Evolutionary conservation across 495 filamentous ascomycete genomes (phyloP).

Genomic region (Penicillium diatomitis): DNA sequence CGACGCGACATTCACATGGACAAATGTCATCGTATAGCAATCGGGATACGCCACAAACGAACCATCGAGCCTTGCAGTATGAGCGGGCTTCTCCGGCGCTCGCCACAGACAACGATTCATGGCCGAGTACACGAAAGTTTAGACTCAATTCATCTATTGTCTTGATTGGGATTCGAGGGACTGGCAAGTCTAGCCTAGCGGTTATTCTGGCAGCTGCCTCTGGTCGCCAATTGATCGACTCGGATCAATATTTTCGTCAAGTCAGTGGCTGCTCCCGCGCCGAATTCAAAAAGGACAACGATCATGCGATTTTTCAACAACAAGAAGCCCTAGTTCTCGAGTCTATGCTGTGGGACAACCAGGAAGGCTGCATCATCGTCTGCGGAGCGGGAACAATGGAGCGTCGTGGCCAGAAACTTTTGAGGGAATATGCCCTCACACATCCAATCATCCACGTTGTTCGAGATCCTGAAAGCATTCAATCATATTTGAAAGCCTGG

Average conservation of each 20-base stretch:
- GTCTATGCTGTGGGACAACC: conserved; percentile 51
- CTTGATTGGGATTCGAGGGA: conserved; percentile 64
- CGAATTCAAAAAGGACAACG: conserved; percentile 51
- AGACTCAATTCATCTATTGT: conserved; percentile 59
- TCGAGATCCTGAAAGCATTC: conserved; percentile 56
- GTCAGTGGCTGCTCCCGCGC: conserved; percentile 52
- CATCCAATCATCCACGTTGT: conserved; percentile 69
- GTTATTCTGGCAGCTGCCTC: conserved; percentile 69
- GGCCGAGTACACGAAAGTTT: conserved; percentile 36
- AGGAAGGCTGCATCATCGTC: conserved; percentile 60
- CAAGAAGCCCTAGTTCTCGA: conserved; percentile 56
- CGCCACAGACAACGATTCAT: conserved; percentile 16
- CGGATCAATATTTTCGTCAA: conserved; percentile 62
- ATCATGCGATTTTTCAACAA: conserved; percentile 49
- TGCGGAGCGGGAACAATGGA: conserved; percentile 52
- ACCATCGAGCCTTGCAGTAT: conserved; percentile 22
- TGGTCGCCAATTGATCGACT: conserved; percentile 59
- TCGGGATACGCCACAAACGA: conserved; percentile 10
- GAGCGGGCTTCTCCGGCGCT: conserved; percentile 25
- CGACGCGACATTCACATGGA: conserved; percentile 14
- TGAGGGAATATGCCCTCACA: conserved; percentile 38
- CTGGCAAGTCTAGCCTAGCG: conserved; percentile 67
- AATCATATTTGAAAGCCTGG: conserved; percentile 48
- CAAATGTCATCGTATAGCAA: conserved; percentile 15
- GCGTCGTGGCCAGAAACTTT: conserved; percentile 29